Conservation (phyloP, 2,329 filamentous ascomycete species). For the Ophiostoma sp. region DNA sequence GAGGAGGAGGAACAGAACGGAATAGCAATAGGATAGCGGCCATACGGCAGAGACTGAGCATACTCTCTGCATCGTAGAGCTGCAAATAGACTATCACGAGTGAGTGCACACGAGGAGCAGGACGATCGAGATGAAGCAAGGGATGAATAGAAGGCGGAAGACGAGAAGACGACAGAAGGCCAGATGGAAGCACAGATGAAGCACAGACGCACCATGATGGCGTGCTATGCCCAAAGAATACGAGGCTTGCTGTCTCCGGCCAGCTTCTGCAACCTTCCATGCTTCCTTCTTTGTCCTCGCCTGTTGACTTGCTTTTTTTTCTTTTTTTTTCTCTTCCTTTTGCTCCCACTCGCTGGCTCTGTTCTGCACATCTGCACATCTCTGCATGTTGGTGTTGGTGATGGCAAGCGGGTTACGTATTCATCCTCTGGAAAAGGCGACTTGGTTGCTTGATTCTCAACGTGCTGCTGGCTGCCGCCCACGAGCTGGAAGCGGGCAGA, state of each 20-base stretch:
- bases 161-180: neutral
- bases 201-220: neutral
- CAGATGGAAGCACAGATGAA: constrained; percentile 4
- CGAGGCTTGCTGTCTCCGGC: constrained; percentile 9
- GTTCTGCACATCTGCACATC: neutral
- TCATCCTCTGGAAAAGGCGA: no score
- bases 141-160: neutral
- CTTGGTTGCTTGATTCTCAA: neutral
- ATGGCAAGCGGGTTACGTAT: neutral
- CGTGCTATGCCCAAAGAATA: constrained; percentile 1
- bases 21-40: no score
- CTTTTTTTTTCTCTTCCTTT: neutral
- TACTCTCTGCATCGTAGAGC: neutral
- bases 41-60: neutral
- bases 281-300: constrained; percentile 1
- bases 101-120: neutral
- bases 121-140: neutral
- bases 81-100: neutral
- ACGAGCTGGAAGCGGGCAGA: neutral
- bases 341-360: neutral
- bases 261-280: neutral
- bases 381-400: neutral
- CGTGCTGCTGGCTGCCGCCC: neutral
- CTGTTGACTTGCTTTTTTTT: neutral
- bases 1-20: neutral